Evolutionary conservation across 495 filamentous ascomycete genomes (phyloP).

Genomic region (Penicillium canariense): DNA sequence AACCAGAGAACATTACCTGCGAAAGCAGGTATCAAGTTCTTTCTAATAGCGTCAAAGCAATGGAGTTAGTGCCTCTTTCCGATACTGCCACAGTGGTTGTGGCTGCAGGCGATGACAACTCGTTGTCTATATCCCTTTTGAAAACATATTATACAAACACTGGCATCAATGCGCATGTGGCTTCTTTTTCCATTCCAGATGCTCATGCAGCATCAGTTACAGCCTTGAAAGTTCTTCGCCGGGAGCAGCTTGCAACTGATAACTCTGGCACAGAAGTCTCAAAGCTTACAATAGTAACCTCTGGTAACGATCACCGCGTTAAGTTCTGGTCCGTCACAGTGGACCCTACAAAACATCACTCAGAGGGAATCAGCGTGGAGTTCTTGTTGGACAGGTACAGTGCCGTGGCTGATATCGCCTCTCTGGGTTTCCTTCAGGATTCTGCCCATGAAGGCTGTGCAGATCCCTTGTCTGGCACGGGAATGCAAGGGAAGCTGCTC

Average conservation of each 20-base stretch:
- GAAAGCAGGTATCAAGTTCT: constrained; percentile 55
- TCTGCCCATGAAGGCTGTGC: neutral
- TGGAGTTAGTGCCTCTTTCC: constrained; percentile 36
- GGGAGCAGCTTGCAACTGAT: neutral
- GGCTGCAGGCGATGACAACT: constrained; percentile 86
- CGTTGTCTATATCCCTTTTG: constrained; percentile 58
- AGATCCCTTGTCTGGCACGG: neutral
- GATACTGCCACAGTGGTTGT: constrained; percentile 50
- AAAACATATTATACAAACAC: constrained; percentile 9
- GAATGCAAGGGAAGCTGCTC: constrained; percentile 32
- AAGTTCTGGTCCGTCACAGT: constrained; percentile 64
- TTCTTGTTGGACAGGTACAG: constrained; percentile 53
- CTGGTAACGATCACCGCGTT: constrained; percentile 78
- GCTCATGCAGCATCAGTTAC: constrained; percentile 84
- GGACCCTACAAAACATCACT: constrained; percentile 28
- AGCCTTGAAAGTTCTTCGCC: constrained; percentile 51
- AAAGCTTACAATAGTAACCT: constrained; percentile 50
- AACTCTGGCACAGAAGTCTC: constrained; percentile 4
- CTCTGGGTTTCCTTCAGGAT: constrained; percentile 37
- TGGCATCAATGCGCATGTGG: constrained; percentile 16
- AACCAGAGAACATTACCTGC: constrained; percentile 28
- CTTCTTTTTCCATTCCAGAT: constrained; percentile 57
- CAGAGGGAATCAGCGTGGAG: constrained; percentile 42
- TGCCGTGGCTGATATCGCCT: constrained; percentile 62
- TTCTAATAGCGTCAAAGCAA: constrained; percentile 69